Evolutionary conservation across 129 eudicot species (phyloP).

Genomic region (Lactuca saligna): DNA sequence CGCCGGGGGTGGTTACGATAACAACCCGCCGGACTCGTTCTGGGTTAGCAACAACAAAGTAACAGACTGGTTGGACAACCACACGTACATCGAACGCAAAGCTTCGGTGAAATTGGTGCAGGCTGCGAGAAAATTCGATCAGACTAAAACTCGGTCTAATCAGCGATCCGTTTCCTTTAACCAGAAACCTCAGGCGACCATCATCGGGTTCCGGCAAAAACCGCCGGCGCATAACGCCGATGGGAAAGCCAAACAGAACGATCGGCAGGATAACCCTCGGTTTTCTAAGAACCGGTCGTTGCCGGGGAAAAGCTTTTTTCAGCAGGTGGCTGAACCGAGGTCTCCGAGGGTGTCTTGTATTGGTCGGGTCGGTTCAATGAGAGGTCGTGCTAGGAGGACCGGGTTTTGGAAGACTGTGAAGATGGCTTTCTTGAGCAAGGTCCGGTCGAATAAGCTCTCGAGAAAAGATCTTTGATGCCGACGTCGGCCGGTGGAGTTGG

Average conservation of each 20-base stretch:
- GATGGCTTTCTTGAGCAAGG: constrained; percentile 33
- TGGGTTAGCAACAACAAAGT: constrained; percentile 46
- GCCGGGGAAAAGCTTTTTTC: constrained; percentile 32
- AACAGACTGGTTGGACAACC: constrained; percentile 44
- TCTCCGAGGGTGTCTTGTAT: constrained; percentile 62
- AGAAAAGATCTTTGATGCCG: background rate
- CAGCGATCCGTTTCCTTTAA: constrained; percentile 34
- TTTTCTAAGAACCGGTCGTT: constrained; percentile 50
- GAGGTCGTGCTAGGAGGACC: constrained; percentile 27
- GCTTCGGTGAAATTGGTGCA: constrained; percentile 43
- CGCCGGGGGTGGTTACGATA: background rate
- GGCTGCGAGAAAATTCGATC: constrained; percentile 28
- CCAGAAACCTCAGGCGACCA: constrained; percentile 34
- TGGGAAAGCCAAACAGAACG: constrained; percentile 7
- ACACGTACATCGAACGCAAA: constrained; percentile 53
- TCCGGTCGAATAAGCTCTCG: constrained; percentile 5
- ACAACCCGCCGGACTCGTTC: constrained; percentile 52
- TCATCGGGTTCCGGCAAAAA: constrained; percentile 43
- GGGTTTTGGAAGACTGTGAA: constrained; percentile 47
- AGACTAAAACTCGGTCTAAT: constrained; percentile 31
- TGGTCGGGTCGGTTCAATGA: constrained; percentile 50
- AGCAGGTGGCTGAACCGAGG: constrained; percentile 40
- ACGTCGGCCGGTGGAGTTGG: constrained; percentile 7
- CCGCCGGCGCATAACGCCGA: constrained; percentile 22
- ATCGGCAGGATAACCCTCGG: constrained; percentile 18